Evolutionary conservation across 75 land plant species (phyloP).

Genomic region (Sequoia sempervirens): DNA sequence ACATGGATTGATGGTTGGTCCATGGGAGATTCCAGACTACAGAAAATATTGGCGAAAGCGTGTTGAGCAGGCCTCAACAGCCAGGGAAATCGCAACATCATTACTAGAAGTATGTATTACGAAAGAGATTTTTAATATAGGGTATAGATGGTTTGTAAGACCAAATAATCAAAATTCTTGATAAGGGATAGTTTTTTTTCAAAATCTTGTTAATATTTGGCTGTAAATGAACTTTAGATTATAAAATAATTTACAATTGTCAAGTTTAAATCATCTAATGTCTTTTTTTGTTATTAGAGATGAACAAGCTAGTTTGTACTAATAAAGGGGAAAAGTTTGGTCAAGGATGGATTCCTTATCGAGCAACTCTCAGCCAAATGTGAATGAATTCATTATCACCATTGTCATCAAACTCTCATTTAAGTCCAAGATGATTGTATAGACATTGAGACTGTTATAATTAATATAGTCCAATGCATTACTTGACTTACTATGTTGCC

Average conservation of each 20-base stretch:
- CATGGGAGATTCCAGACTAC: conserved; percentile 39
- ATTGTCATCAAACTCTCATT: background rate
- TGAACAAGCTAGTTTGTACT: too few species aligned
- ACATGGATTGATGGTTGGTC: conserved; percentile 63
- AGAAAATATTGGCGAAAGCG: conserved; percentile 68
- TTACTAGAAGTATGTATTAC: conserved; percentile 64
- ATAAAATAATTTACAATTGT: background rate
- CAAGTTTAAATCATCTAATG: background rate
- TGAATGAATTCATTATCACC: background rate
- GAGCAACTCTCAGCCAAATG: background rate
- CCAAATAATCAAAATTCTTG: background rate
- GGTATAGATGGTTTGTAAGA: background rate
- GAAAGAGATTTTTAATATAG: background rate
- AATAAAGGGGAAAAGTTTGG: background rate
- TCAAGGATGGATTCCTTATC: background rate
- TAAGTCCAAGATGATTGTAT: background rate
- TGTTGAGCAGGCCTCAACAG: conserved; percentile 41
- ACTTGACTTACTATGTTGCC: too few species aligned
- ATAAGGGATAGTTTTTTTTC: background rate
- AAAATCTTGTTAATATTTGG: background rate
- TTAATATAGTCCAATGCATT: too few species aligned
- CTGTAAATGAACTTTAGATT: background rate
- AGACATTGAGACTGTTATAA: too few species aligned
- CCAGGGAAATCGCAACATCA: conserved; percentile 33
- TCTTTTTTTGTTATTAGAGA: background rate